Percentiles rank a stretch among this genome's conserved stretches.
Conservation (phyloP, 176 grass and related monocot species). For the Juncus inflexus region DNA sequence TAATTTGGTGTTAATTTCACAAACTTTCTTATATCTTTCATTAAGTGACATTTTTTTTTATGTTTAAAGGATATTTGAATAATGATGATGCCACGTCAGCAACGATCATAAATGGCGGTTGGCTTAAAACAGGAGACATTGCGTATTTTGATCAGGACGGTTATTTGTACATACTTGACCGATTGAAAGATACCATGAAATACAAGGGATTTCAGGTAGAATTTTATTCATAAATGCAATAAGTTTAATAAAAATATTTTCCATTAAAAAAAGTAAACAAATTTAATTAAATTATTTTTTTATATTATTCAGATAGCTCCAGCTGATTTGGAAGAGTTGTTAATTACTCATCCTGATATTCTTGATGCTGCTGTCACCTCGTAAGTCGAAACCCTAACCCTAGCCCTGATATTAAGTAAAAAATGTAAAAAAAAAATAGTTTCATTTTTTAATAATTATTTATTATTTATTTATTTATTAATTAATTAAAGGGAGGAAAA, state of each 20-base stretch:
- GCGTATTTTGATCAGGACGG: conserved; percentile 86
- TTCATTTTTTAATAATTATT: not conserved
- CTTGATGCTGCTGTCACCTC: conserved; percentile 71
- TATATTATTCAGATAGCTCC: conserved; percentile 67
- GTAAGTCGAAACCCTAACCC: conserved; percentile 39
- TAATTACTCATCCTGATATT: conserved; percentile 66
- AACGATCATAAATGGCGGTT: conserved; percentile 38
- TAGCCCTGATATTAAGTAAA: not conserved
- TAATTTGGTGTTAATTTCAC: too few relatives aligned
- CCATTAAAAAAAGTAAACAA: too few relatives aligned
- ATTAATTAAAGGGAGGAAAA: conserved; percentile 47
- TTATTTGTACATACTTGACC: conserved; percentile 65
- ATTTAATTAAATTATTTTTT: conserved; percentile 6
- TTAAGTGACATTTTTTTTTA: not conserved
- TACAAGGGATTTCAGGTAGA: conserved; percentile 96
- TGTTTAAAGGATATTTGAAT: conserved; percentile 75
- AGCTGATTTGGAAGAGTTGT: conserved; percentile 68
- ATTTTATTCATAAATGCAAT: not conserved
- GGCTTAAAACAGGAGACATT: conserved; percentile 75
- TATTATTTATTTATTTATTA: conserved; percentile 14
- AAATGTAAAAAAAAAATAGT: not conserved
- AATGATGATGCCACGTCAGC: conserved; percentile 29
- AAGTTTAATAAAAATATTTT: not conserved
- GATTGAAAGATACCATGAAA: conserved; percentile 89
- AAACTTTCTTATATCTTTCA: too few relatives aligned